Evolutionary conservation across 1,284 basidiomycete species (phyloP), one percentile per base, ranked within the genome.

Genomic region (Trichosporon sp.): DNA sequence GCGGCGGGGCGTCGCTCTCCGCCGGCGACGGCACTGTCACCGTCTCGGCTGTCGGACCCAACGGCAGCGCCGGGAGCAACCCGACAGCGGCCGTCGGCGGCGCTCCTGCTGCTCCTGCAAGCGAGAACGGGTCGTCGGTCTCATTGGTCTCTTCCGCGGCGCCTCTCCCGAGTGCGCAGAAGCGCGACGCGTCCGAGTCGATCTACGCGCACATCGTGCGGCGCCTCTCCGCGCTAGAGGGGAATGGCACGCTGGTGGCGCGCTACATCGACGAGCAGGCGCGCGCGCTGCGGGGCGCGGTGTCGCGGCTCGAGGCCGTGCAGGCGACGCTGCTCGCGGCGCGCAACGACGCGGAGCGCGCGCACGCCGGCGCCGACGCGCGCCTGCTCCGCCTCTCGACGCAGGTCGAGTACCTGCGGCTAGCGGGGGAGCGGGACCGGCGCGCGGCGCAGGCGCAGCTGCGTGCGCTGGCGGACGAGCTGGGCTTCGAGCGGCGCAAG

Each of bases 131-230:
- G 9, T 58, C 51, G 8, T 25, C 47, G 4, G 11, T 15, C 51
- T 23, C 51, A 2, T 32, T 23, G 2, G 65, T 32, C 7, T 12
- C 11, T 31, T 21, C 47, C 1, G 56, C 35, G 2, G 27, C 29
- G 3, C 34, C 35, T 2, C 12, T 12, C 2, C 23, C 67, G 15
- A 64, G 32, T 44, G 65, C 38, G n/a, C 35, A 8, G 27, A 53
- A 4, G 73, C 68, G 65, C 77, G 84, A 87, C 31, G 87, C 89
- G 2, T 92, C 92, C n/a, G 95, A 99, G 81, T 96, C 93, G 0
- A 96, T 99, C 76, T 99, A 97, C 78, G 90, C 94, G 11, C 93
- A 91, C 11, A 99, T 99, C 76, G 95, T 95, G 88, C 96, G 98
- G 73, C 90, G 95, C 1, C 87, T 99, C 13, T 88, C 88, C 6